Evolutionary conservation across 2,329 filamentous ascomycete species (phyloP).

Genomic region (Incumbomyces lentus): DNA sequence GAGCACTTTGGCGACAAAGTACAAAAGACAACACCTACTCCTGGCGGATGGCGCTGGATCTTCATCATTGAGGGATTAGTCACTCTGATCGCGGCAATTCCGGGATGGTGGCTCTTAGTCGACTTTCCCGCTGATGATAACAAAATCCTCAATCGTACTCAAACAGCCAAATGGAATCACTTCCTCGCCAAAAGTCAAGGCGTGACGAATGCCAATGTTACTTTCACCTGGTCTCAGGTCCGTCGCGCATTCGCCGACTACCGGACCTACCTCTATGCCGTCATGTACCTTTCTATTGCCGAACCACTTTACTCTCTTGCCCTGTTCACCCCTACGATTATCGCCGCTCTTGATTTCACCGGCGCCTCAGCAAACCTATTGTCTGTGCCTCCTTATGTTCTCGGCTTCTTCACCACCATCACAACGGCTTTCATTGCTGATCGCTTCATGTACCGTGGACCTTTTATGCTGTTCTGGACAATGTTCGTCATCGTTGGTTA

Average conservation of each 20-base stretch:
- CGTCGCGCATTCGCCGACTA: neutral
- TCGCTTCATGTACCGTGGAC: neutral
- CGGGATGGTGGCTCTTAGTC: slow-evolving; percentile 49
- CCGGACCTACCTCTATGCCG: slow-evolving; percentile 4
- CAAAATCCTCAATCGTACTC: no score
- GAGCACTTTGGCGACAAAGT: neutral
- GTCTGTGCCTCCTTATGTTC: slow-evolving; percentile 4
- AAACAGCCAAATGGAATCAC: slow-evolving; percentile 19
- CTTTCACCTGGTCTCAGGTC: slow-evolving; percentile 5
- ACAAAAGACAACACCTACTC: slow-evolving; percentile 26
- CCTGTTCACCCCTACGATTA: slow-evolving; percentile 10
- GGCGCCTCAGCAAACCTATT: slow-evolving; percentile 8
- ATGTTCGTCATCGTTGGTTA: slow-evolving; percentile 6
- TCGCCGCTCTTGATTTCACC: slow-evolving; percentile 7
- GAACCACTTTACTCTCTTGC: slow-evolving; percentile 7
- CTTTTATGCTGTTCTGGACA: slow-evolving; percentile 6
- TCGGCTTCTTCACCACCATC: slow-evolving; percentile 3
- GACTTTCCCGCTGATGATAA: slow-evolving; percentile 47
- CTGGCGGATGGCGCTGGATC: slow-evolving; percentile 59
- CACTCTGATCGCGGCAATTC: slow-evolving; percentile 43
- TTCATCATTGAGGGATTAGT: slow-evolving; percentile 43
- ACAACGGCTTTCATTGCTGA: slow-evolving; percentile 3
- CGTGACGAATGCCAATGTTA: slow-evolving; percentile 9
- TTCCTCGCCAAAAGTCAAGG: slow-evolving; percentile 45
- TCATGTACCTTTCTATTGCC: slow-evolving; percentile 7